Evolutionary conservation across 2,329 filamentous ascomycete genomes (phyloP).

Genomic region (Onygena corvina): DNA sequence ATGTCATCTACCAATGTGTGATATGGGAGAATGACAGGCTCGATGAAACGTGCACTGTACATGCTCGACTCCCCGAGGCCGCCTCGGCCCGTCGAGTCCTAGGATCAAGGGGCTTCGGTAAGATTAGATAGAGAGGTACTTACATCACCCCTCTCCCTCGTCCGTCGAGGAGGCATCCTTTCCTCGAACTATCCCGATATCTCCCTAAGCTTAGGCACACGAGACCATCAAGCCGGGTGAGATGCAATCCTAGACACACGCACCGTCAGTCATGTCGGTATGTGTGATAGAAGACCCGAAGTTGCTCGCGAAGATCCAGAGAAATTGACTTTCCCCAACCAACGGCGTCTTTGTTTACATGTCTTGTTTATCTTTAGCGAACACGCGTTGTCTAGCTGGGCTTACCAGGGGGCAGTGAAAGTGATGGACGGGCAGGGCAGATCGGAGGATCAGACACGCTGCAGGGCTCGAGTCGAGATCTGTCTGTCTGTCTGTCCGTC

Average conservation of each 20-base stretch:
- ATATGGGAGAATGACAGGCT: no score
- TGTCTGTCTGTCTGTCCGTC: not conserved
- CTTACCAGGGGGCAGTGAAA: not conserved
- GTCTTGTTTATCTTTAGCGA: not conserved
- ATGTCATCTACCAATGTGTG: not conserved
- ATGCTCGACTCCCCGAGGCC: no score
- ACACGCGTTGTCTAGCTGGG: not conserved
- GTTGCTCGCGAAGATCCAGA: no score
- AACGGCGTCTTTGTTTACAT: not conserved
- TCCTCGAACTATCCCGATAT: not conserved
- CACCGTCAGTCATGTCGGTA: not conserved
- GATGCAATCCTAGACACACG: not conserved
- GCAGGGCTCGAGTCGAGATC: not conserved
- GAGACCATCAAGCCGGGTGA: not conserved
- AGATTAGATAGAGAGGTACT: not conserved
- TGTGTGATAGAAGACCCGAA: no score
- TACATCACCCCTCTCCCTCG: not conserved
- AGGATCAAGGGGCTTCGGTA: not conserved
- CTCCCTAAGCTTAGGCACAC: not conserved
- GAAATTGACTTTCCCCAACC: not conserved
- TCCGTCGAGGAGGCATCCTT: not conserved
- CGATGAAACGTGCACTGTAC: no score
- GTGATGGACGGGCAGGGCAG: not conserved
- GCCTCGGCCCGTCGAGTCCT: no score
- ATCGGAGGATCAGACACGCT: no score